Percentiles rank a stretch among this genome's conserved stretches.
Evolutionary conservation across 2,329 filamentous ascomycete genomes (phyloP).

Genomic region (Colletotrichum scovillei): DNA sequence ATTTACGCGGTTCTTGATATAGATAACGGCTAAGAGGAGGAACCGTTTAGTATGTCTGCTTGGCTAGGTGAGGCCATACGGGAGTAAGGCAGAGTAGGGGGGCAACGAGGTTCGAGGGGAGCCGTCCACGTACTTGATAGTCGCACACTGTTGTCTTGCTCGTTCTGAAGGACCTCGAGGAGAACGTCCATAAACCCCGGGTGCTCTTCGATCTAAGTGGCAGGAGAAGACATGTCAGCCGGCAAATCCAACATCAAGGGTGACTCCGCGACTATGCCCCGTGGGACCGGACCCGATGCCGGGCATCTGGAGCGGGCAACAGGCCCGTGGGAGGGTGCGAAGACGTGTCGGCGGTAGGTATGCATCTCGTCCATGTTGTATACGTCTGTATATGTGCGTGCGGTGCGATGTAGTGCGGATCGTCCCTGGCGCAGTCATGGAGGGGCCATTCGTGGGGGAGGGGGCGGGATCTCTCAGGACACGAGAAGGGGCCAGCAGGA

Average conservation of each 20-base stretch:
- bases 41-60: constrained; percentile 18
- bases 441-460: constrained; percentile 33
- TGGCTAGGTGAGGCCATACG: not conserved
- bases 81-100: constrained; percentile 14
- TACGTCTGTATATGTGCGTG: constrained; percentile 11
- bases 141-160: constrained; percentile 86
- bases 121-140: constrained; percentile 78
- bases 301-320: not conserved
- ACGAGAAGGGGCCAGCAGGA: constrained; percentile 8
- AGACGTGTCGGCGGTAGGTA: constrained; percentile 16
- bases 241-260: constrained; percentile 37
- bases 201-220: constrained; percentile 85
- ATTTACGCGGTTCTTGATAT: constrained; percentile 97
- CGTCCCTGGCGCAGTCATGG: constrained; percentile 23
- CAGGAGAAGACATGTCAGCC: constrained; percentile 26
- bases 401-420: constrained; percentile 31
- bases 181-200: constrained; percentile 91
- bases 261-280: not conserved
- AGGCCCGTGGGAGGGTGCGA: constrained; percentile 28
- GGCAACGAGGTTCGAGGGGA: constrained; percentile 36
- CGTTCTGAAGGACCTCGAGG: constrained; percentile 88
- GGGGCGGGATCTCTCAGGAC: constrained; percentile 2
- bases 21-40: constrained; percentile 80
- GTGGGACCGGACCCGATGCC: not conserved
- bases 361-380: constrained; percentile 4